A percentile compares a stretch with the other conserved stretches of the same genome.
These are phyloP conservation scores for Aspergillus sp. DNA, from an alignment of 2,329 filamentous ascomycete genomes.

Conservation along the genomic window DNA sequence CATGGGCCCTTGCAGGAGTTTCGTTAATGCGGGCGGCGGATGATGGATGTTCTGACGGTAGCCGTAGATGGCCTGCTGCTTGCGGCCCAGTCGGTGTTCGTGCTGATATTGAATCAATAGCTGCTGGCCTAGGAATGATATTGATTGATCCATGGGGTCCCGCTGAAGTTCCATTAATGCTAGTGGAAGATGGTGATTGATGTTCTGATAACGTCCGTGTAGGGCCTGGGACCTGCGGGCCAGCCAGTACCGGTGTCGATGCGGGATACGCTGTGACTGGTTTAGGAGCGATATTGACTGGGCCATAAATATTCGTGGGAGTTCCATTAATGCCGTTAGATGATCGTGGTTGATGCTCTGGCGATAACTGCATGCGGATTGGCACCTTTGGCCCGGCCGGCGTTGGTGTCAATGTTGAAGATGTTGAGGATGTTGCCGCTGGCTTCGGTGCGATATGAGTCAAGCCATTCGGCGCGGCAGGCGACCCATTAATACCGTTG, in stretches of 20 bases:
- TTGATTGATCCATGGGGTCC: neutral
- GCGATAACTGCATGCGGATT: neutral
- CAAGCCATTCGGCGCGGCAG: neutral
- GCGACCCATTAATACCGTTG: neutral
- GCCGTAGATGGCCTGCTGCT: neutral
- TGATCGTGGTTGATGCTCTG: neutral
- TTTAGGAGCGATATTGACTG: slow-evolving; percentile 17
- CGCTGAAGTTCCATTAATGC: neutral
- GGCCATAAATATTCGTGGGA: slow-evolving; percentile 2
- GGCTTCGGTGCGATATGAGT: neutral
- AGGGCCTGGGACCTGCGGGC: neutral
- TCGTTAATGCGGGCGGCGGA: neutral
- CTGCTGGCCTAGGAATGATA: neutral
- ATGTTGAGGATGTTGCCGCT: neutral
- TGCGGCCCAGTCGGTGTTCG: neutral
- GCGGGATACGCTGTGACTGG: slow-evolving; percentile 8
- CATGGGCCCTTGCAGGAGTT: neutral
- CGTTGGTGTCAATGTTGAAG: neutral
- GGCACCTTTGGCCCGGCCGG: neutral
- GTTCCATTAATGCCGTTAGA: neutral
- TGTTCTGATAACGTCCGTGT: neutral
- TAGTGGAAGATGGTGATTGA: neutral
- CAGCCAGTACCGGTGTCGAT: neutral
- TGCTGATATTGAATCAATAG: neutral
- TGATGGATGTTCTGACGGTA: neutral